Conservation (phyloP, 495 filamentous ascomycete species). For the Talaromyces stipitatus region DNA sequence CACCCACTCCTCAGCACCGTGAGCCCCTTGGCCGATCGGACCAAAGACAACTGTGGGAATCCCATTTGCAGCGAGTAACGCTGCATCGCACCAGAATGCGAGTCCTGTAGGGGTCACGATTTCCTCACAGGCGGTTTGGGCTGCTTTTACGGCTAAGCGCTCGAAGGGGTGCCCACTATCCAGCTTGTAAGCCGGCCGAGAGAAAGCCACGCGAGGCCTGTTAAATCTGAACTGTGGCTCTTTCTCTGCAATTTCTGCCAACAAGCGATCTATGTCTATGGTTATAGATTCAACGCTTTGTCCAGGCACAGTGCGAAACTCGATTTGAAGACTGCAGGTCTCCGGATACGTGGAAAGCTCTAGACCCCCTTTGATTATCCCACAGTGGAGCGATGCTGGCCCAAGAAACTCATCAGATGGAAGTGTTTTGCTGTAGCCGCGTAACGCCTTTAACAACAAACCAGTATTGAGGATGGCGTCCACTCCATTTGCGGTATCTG, state of each 20-base stretch:
- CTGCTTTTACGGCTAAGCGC: constrained; percentile 12
- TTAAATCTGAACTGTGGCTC: not conserved
- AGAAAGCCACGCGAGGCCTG: constrained; percentile 4
- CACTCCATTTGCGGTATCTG: not conserved
- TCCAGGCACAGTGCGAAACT: constrained; percentile 35
- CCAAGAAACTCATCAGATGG: not conserved
- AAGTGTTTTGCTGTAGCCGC: not conserved
- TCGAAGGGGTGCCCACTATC: constrained; percentile 23
- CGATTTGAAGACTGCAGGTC: constrained; percentile 20
- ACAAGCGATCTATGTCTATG: constrained; percentile 14
- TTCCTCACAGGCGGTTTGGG: not conserved
- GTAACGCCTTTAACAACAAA: not conserved
- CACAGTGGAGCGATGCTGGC: constrained; percentile 14
- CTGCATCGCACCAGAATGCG: constrained; percentile 38
- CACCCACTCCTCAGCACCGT: constrained; percentile 40
- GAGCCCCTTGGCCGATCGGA: constrained; percentile 31
- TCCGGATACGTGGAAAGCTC: constrained; percentile 40
- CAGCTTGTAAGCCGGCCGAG: not conserved
- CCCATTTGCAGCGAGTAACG: constrained; percentile 28
- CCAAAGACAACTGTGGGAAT: constrained; percentile 36
- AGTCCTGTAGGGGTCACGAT: constrained; percentile 7
- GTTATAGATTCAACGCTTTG: constrained; percentile 25
- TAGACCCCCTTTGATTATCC: constrained; percentile 36
- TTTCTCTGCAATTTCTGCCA: not conserved
- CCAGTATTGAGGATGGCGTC: not conserved